These are phyloP conservation scores for Yamadazyma sp. DNA, from an alignment of 805 yeast genomes.

Conservation along the genomic window DNA sequence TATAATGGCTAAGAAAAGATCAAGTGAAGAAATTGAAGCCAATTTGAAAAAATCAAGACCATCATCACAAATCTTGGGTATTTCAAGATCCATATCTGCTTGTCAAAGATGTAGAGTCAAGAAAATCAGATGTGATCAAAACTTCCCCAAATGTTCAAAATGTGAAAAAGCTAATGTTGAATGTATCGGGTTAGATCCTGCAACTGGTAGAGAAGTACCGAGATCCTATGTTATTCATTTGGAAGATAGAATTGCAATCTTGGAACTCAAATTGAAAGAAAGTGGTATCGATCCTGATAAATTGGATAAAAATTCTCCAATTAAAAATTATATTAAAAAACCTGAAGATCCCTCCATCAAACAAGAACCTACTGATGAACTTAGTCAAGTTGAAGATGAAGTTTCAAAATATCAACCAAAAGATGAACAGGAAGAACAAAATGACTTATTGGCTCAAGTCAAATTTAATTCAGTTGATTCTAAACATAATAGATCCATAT, in stretches of 20 bases:
- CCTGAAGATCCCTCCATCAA: too few relatives aligned
- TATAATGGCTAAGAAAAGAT: constrained; percentile 4
- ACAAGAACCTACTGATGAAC: too few relatives aligned
- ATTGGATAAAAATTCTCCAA: too few relatives aligned
- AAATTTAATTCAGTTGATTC: constrained; percentile 11
- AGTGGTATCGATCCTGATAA: constrained; percentile 37
- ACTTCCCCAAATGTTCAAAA: constrained; percentile 62
- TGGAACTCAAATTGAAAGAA: constrained; percentile 49
- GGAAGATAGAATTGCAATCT: constrained; percentile 59
- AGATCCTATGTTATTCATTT: constrained; percentile 71
- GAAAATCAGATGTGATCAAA: constrained; percentile 65
- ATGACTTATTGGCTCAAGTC: constrained; percentile 9
- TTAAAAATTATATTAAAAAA: too few relatives aligned
- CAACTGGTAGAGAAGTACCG: constrained; percentile 84
- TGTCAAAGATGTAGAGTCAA: constrained; percentile 77
- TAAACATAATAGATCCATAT: constrained; percentile 2
- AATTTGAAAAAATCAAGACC: constrained; percentile 3
- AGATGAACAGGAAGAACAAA: constrained; percentile 3
- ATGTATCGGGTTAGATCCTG: constrained; percentile 83
- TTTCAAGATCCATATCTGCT: constrained; percentile 72
- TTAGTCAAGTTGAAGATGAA: too few relatives aligned
- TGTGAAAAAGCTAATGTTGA: constrained; percentile 65
- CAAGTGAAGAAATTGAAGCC: neutral
- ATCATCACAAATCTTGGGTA: constrained; percentile 22
- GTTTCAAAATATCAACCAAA: neutral